Conservation (phyloP, 768 basidiomycete genomes). For the Collybia sordida region DNA sequence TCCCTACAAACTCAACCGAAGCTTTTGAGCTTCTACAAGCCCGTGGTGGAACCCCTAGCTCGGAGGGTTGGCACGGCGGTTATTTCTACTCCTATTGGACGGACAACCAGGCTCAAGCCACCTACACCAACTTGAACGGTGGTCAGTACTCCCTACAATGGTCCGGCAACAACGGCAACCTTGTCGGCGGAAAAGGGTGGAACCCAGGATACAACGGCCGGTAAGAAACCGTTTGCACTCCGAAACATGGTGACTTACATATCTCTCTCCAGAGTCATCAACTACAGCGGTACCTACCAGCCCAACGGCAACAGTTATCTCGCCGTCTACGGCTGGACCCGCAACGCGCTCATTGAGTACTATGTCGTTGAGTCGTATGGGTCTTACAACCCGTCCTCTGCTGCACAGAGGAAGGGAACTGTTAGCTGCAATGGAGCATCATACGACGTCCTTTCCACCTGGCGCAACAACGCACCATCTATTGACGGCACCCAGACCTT, state of each 20-base stretch:
- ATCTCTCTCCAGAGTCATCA: neutral
- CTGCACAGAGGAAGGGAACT: constrained; percentile 30
- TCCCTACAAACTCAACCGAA: constrained; percentile 18
- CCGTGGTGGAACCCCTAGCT: constrained; percentile 20
- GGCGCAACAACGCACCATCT: constrained; percentile 18
- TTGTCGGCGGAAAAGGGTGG: constrained; percentile 40
- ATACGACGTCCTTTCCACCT: constrained; percentile 40
- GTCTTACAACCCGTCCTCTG: constrained; percentile 36
- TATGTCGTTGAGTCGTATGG: constrained; percentile 44
- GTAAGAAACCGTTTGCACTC: constrained; percentile 11
- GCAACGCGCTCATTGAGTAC: constrained; percentile 45
- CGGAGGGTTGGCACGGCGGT: constrained; percentile 27
- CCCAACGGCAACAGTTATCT: neutral
- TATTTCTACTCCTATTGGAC: constrained; percentile 40
- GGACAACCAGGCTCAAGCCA: constrained; percentile 25
- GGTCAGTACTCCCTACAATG: constrained; percentile 32
- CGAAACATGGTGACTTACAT: neutral
- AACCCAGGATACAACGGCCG: constrained; percentile 28
- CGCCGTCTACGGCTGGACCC: constrained; percentile 1
- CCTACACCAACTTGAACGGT: constrained; percentile 27
- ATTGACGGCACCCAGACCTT: constrained; percentile 29
- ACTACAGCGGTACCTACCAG: constrained; percentile 1
- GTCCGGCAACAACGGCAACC: constrained; percentile 28
- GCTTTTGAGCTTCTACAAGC: constrained; percentile 2
- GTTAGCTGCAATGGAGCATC: constrained; percentile 40